A percentile compares a stretch with the other conserved stretches of the same genome.
Evolutionary conservation across 2,329 filamentous ascomycete genomes (phyloP).

Genomic region (Pyrenophora tritici-repentis): DNA sequence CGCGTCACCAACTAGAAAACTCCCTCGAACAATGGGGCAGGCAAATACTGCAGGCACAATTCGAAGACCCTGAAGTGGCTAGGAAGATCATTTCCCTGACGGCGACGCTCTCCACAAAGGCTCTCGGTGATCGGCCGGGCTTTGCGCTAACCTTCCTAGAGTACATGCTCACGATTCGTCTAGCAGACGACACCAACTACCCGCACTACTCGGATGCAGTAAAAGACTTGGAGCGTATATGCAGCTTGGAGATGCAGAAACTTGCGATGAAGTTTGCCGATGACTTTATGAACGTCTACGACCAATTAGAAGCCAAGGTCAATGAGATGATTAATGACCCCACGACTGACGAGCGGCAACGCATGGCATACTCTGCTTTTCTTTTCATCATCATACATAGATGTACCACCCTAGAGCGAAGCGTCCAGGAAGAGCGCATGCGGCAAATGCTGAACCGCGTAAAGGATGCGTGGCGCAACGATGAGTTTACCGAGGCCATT

Average conservation of each 20-base stretch:
- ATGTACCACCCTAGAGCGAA: conserved; percentile 72
- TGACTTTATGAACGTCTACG: conserved; percentile 84
- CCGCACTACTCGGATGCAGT: conserved; percentile 83
- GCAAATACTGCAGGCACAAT: conserved; percentile 69
- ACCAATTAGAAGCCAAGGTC: conserved; percentile 81
- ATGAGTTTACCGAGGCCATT: conserved; percentile 70
- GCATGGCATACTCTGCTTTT: conserved; percentile 85
- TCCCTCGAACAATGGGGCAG: conserved; percentile 75
- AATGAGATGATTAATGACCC: conserved; percentile 77
- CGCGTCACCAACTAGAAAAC: conserved; percentile 63
- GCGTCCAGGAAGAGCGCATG: conserved; percentile 73
- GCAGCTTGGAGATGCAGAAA: conserved; percentile 84
- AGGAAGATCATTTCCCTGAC: conserved; percentile 81
- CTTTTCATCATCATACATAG: conserved; percentile 95
- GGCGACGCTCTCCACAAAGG: conserved; percentile 82
- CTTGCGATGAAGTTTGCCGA: conserved; percentile 90
- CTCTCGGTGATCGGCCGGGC: conserved; percentile 73
- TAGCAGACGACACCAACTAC: conserved; percentile 72
- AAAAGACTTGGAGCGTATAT: conserved; percentile 82
- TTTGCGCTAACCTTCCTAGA: conserved; percentile 91
- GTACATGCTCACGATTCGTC: conserved; percentile 83
- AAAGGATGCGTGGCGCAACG: conserved; percentile 76
- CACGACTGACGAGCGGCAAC: conserved; percentile 77
- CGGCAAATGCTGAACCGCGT: conserved; percentile 81
- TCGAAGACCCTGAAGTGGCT: conserved; percentile 83